phyloP scores from a whole-genome alignment of 2,329 filamentous ascomycete genomes.

The Ophiostoma populinum region DNA sequence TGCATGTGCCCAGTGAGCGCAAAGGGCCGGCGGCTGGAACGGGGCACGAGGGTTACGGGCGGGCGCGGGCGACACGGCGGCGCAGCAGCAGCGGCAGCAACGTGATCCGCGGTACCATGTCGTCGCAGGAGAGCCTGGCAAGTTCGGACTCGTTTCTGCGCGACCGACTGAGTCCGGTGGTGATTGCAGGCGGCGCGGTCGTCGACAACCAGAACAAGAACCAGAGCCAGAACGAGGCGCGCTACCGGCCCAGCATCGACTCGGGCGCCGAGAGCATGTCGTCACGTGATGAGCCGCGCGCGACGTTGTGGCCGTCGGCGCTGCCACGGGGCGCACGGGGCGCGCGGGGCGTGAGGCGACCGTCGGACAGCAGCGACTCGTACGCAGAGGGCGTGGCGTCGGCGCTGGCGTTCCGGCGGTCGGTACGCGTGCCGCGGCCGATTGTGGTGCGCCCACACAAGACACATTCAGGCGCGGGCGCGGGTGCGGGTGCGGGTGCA shows the following conservation, averaged over 20 bases:
- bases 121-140: slow-evolving; percentile 34
- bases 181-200: slow-evolving; percentile 46
- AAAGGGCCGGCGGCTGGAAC: slow-evolving; percentile 86
- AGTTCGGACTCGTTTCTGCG: slow-evolving; percentile 38
- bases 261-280: slow-evolving; percentile 23
- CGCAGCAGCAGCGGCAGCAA: slow-evolving; percentile 44
- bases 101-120: slow-evolving; percentile 25
- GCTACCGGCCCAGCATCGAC: slow-evolving; percentile 23
- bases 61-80: slow-evolving; percentile 41
- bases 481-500: slow-evolving; percentile 21
- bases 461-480: no score
- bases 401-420: slow-evolving; percentile 37
- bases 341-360: no score
- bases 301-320: slow-evolving; percentile 36
- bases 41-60: slow-evolving; percentile 74
- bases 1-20: slow-evolving; percentile 36
- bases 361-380: slow-evolving; percentile 40
- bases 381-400: slow-evolving; percentile 32
- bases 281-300: slow-evolving; percentile 24
- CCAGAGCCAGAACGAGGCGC: no score
- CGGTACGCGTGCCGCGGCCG: slow-evolving; percentile 34
- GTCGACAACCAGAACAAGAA: slow-evolving; percentile 44
- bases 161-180: slow-evolving; percentile 46
- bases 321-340: slow-evolving; percentile 27
- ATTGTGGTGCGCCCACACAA: slow-evolving; percentile 25